Conservation (phyloP, 1,139 yeast species). For the Yamadazyma diddensiae region DNA sequence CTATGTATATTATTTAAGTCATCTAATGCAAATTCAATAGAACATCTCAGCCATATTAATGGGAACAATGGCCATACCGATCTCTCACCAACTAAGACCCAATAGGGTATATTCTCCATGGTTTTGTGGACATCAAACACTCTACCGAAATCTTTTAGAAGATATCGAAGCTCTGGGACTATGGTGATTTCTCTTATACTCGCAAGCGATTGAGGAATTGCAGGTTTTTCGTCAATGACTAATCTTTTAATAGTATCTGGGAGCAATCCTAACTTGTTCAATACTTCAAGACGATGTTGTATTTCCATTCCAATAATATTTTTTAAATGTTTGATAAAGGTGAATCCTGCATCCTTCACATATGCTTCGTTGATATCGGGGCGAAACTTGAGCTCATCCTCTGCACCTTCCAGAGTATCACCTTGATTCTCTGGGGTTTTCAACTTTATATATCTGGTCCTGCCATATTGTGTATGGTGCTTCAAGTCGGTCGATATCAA, state of each 20-base stretch:
- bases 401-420: too few relatives aligned
- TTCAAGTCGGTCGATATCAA: conserved; percentile 77
- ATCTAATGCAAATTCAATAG: conserved; percentile 86
- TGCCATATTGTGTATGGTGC: conserved; percentile 47
- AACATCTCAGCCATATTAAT: conserved; percentile 81
- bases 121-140: conserved; percentile 72
- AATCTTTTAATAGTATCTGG: conserved; percentile 70
- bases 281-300: conserved; percentile 77
- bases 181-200: conserved; percentile 71
- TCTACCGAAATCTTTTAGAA: conserved; percentile 65
- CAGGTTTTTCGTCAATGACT: conserved; percentile 86
- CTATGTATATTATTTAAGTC: conserved; percentile 60
- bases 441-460: conserved; percentile 20
- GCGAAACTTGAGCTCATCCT: conserved; percentile 15
- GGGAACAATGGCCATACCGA: conserved; percentile 94
- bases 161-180: conserved; percentile 78
- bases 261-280: conserved; percentile 75
- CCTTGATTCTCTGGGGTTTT: conserved; percentile 8
- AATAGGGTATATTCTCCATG: conserved; percentile 75
- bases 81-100: conserved; percentile 88
- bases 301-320: conserved; percentile 56
- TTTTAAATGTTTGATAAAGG: conserved; percentile 33
- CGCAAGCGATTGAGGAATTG: conserved; percentile 55
- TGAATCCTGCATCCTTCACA: conserved; percentile 30
- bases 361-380: conserved; percentile 19